These are phyloP conservation scores for Pinus albicaulis DNA, from an alignment of 75 land plant genomes.

Conservation along the genomic window DNA sequence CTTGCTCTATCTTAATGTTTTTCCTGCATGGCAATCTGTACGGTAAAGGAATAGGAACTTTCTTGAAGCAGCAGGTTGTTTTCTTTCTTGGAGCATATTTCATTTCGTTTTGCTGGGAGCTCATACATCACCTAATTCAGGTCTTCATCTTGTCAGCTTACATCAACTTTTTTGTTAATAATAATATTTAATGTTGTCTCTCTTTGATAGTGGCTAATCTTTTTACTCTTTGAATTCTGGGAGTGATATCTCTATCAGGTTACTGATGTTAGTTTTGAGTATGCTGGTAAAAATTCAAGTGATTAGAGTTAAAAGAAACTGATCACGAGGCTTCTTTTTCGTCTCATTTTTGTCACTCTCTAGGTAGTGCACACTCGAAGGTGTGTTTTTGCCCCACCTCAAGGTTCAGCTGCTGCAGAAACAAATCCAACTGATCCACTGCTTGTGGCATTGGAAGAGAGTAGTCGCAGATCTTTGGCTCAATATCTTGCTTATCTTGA, in stretches of 20 bases:
- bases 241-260: constrained; percentile 5
- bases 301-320: not conserved
- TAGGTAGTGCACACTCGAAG: constrained; percentile 87
- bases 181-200: not conserved
- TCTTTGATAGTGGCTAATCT: not conserved
- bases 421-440: constrained; percentile 79
- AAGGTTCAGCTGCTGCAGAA: constrained; percentile 94
- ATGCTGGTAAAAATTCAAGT: not conserved
- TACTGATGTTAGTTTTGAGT: not conserved
- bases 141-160: constrained; percentile 23
- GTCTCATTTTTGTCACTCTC: constrained; percentile 3
- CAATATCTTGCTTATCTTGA: constrained; percentile 95
- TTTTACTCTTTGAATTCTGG: not conserved
- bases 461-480: constrained; percentile 46
- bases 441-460: constrained; percentile 70
- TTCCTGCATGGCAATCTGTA: constrained; percentile 26
- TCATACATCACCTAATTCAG: constrained; percentile 79
- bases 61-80: constrained; percentile 45
- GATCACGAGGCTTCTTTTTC: not conserved
- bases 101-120: constrained; percentile 73
- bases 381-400: constrained; percentile 83
- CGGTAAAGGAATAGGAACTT: constrained; percentile 12
- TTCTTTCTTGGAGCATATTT: constrained; percentile 53
- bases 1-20: constrained; percentile 39
- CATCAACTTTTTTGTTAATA: too few relatives aligned